Evolutionary conservation across 176 grass and related monocot species (phyloP).

Genomic region (Musa itinerans): DNA sequence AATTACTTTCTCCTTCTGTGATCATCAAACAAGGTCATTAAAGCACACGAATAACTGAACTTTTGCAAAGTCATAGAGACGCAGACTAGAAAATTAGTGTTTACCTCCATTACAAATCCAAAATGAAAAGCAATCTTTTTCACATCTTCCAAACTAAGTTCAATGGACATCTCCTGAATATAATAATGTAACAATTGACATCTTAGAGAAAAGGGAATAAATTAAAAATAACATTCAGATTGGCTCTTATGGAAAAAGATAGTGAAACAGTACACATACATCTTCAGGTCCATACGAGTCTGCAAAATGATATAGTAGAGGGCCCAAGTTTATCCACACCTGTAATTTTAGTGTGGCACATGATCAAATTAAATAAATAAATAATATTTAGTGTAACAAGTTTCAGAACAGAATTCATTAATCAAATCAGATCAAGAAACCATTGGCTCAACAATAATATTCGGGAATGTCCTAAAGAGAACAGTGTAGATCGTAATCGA

Average conservation of each 20-base stretch:
- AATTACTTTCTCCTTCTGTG: constrained; percentile 76
- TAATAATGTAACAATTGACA: constrained; percentile 31
- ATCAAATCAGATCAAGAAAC: constrained; percentile 2
- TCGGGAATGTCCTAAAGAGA: not conserved
- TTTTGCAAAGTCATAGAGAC: not conserved
- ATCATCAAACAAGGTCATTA: not conserved
- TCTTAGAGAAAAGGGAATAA: constrained; percentile 19
- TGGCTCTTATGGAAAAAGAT: not conserved
- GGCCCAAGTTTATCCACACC: constrained; percentile 96
- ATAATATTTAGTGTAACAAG: no score
- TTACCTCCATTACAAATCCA: constrained; percentile 90
- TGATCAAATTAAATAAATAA: constrained; percentile 6
- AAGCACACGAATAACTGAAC: not conserved
- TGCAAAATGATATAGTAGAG: constrained; percentile 87
- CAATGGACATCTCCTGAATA: constrained; percentile 92
- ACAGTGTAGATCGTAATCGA: not conserved
- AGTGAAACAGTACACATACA: constrained; percentile 45
- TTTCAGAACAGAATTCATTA: no score
- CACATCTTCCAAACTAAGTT: constrained; percentile 97
- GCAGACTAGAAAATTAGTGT: constrained; percentile 18
- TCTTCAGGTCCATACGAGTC: constrained; percentile 70
- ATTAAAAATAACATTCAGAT: not conserved
- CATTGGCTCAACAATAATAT: not conserved
- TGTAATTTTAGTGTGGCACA: constrained; percentile 32
- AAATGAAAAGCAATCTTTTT: constrained; percentile 76